These are phyloP conservation scores for Buxus sempervirens DNA, from an alignment of 164 flowering plant species.

Conservation along the genomic window DNA sequence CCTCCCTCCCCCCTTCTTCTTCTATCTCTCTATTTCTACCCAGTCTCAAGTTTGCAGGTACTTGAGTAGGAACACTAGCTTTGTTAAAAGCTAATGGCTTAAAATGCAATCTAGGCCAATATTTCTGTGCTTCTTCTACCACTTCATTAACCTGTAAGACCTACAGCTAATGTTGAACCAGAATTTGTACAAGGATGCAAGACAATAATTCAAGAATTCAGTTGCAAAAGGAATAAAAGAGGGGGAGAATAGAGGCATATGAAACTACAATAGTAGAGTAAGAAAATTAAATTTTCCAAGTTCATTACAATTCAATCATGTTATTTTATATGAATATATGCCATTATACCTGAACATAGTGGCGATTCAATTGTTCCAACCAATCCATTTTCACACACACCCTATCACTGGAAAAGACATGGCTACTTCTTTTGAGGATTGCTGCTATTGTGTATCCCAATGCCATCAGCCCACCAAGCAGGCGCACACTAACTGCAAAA, in stretches of 20 bases:
- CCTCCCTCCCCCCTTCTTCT: no score
- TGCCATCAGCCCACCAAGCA: constrained; percentile 98
- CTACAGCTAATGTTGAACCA: no score
- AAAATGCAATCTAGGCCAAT: no score
- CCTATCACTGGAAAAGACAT: constrained; percentile 69
- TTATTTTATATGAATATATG: background rate
- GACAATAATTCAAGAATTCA: no score
- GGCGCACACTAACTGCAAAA: constrained; percentile 96
- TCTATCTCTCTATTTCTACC: no score
- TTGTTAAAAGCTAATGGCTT: no score
- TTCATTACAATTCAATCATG: no score
- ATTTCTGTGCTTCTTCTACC: no score
- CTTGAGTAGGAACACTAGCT: no score
- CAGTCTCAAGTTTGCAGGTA: no score
- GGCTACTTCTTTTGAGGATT: constrained; percentile 91
- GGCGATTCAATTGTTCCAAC: constrained; percentile 87
- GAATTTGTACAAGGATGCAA: background rate
- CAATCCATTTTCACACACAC: constrained; percentile 90
- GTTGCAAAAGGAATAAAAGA: background rate
- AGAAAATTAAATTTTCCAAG: background rate
- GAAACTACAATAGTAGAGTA: background rate
- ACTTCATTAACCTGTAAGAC: no score
- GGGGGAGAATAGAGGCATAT: background rate
- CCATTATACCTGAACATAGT: constrained; percentile 73
- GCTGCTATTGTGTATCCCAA: constrained; percentile 97